Evolutionary conservation across 2,329 filamentous ascomycete species (phyloP), one percentile per base, ranked within the genome.

Genomic region (Gaeumannomyces sp.): DNA sequence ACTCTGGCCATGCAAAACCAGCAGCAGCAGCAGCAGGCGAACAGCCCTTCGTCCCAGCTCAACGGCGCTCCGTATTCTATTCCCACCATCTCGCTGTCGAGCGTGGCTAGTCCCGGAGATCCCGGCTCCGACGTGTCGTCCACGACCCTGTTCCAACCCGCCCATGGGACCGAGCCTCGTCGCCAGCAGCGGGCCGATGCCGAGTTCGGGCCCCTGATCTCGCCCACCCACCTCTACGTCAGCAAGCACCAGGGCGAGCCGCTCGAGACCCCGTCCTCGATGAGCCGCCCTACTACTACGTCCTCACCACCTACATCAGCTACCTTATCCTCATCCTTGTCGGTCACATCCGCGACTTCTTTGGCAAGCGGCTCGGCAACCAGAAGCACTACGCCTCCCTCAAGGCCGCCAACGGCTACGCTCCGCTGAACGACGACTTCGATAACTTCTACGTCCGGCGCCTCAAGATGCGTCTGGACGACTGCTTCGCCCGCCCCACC

Each of bases 371-470:
- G 67, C 97, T 99, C 79, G 90, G 89, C 74, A 87, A 93, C 76
- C 87, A 91, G 74, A 90, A 92, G 72, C 75, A 83, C 66, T 98
- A 98, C 78, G 88, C 87, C 73, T 89, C 95, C 71, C 81, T 98
- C 72, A 90, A 90, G 74, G 85, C 89, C 53, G 85, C 87, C 69
- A 92, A 97, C 74, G 95, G 95, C 68, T 98, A 97, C 74, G 95
- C 94, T 14, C 93, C 95, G 2, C 83, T 99, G 69, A 98, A 97
- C 77, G 96, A 93, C 72, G 95, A 99, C 77, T 99, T 99, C 74
- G 95, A 99, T 81, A 98, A 94, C 77, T 99, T 99, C 77, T 99
- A 99, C 78, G 92, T 94, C 65, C 87, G 95, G 65, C 85, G 95
- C 67, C 78, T 99, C 74, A 98, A 99, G 83, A 85, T 93, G 81